Evolutionary conservation across 768 basidiomycete species (phyloP).

Genomic region (Naganishia vaughanmartiniae): DNA sequence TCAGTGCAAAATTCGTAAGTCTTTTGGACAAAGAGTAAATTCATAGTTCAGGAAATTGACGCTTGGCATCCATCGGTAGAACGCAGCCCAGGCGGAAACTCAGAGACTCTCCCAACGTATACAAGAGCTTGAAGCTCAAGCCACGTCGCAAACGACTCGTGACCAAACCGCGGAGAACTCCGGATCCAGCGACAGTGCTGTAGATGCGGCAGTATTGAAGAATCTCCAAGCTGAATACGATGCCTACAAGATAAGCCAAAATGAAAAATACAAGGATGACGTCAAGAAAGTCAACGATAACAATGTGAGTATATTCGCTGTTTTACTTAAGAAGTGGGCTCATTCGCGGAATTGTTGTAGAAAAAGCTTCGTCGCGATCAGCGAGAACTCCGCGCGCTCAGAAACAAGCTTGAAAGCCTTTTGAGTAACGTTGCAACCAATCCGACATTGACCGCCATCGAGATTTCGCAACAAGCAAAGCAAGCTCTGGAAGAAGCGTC

Average conservation of each 20-base stretch:
- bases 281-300: constrained; percentile 22
- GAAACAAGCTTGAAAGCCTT: constrained; percentile 3
- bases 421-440: not conserved
- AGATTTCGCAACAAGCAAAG: constrained; percentile 4
- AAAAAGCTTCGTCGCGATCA: constrained; percentile 21
- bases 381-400: not conserved
- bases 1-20: constrained; percentile 11
- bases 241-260: constrained; percentile 25
- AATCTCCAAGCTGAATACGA: constrained; percentile 26
- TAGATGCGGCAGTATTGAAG: not conserved
- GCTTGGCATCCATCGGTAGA: not conserved
- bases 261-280: constrained; percentile 14
- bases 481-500: not conserved
- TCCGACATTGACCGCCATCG: not conserved
- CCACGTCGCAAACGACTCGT: not conserved
- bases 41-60: not conserved
- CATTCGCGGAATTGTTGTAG: not conserved
- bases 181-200: not conserved
- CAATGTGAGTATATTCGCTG: constrained; percentile 21
- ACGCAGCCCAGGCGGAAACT: constrained; percentile 4
- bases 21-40: no score
- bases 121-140: constrained; percentile 10
- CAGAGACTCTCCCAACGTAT: constrained; percentile 12
- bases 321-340: not conserved
- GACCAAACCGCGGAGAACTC: not conserved